Evolutionary conservation across 176 grass and related monocot species (phyloP).

Genomic region (Pharus latifolius): DNA sequence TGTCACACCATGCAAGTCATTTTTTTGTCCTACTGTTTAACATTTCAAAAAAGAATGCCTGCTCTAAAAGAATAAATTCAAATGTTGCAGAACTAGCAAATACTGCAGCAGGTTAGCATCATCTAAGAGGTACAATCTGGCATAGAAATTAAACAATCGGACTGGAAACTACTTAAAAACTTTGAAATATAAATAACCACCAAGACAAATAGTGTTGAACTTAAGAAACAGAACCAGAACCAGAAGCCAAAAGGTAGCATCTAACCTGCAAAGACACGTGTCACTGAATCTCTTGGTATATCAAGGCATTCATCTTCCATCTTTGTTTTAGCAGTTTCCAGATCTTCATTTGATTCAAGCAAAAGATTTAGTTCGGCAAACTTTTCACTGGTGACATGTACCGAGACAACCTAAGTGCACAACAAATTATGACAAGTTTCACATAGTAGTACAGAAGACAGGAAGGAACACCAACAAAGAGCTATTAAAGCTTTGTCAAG

Average conservation of each 20-base stretch:
- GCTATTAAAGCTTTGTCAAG: conserved; percentile 9
- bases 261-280: conserved; percentile 80
- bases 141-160: background rate
- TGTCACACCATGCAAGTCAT: background rate
- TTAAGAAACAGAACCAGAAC: background rate
- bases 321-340: conserved; percentile 41
- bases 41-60: background rate
- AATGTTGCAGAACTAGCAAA: background rate
- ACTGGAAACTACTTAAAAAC: background rate
- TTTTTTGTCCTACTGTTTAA: background rate
- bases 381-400: conserved; percentile 67
- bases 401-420: conserved; percentile 27
- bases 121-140: background rate
- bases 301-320: conserved; percentile 79
- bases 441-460: background rate
- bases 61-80: background rate
- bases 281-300: conserved; percentile 43
- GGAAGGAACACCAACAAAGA: background rate
- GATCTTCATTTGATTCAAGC: conserved; percentile 44
- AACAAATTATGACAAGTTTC: background rate
- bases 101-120: background rate
- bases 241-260: background rate
- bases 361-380: conserved; percentile 55
- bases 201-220: background rate
- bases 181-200: background rate